phyloP scores from a whole-genome alignment of 345 rosid species.

The Salix viminalis region DNA sequence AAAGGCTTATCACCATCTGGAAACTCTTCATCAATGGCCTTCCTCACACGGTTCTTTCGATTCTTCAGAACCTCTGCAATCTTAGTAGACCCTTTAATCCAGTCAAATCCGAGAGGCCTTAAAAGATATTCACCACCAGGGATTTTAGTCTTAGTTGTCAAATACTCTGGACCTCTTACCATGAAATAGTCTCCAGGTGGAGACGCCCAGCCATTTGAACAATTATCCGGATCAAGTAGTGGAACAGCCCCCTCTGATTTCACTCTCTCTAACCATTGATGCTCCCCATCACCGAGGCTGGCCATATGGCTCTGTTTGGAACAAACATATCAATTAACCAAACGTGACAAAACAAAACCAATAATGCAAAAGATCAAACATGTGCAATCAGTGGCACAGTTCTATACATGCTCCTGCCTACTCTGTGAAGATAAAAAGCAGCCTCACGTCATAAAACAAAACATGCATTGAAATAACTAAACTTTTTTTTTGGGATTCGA shows the following conservation, averaged over 20 bases:
- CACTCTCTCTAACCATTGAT: conserved; percentile 65
- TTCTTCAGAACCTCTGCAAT: conserved; percentile 51
- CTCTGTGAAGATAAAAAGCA: no score
- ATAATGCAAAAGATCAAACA: neutral
- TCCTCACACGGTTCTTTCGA: conserved; percentile 58
- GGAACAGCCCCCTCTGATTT: conserved; percentile 82
- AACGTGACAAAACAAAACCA: neutral
- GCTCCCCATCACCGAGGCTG: conserved; percentile 31
- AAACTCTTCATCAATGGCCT: conserved; percentile 50
- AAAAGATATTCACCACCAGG: conserved; percentile 71
- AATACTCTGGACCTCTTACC: conserved; percentile 88
- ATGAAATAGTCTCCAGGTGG: conserved; percentile 68
- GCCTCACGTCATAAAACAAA: neutral
- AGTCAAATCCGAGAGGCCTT: conserved; percentile 82
- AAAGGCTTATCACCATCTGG: conserved; percentile 63
- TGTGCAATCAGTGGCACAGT: neutral
- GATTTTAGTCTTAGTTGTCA: conserved; percentile 63
- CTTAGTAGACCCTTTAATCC: conserved; percentile 71
- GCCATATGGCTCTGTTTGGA: conserved; percentile 42
- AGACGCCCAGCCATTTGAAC: conserved; percentile 76
- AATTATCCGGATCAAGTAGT: conserved; percentile 54
- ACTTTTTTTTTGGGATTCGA: no score
- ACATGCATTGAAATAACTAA: neutral
- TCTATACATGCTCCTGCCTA: neutral
- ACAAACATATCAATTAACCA: conserved; percentile 8